Conservation (phyloP, 1,284 basidiomycete species). For the Phellinidium pouzarii region DNA sequence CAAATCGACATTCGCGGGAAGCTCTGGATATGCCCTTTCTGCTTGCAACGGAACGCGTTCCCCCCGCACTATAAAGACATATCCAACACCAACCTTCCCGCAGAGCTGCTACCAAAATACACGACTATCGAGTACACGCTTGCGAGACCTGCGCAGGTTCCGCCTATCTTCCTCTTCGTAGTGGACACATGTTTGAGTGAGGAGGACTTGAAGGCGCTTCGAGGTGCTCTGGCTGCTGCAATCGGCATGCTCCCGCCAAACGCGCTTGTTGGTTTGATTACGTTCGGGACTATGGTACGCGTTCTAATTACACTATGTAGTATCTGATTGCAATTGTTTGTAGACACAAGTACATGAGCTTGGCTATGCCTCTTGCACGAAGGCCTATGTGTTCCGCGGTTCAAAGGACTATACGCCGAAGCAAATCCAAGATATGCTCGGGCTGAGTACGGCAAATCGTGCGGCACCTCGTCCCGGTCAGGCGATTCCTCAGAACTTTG, state of each 20-base stretch:
- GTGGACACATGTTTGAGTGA: constrained; percentile 97
- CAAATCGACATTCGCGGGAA: constrained; percentile 98
- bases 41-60: constrained; percentile 93
- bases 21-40: constrained; percentile 99
- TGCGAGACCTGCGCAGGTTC: constrained; percentile 83
- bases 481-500: constrained; percentile 78
- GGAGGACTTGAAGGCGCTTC: constrained; percentile 91
- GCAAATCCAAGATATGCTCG: constrained; percentile 98
- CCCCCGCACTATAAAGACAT: constrained; percentile 99
- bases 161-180: constrained; percentile 95
- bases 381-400: constrained; percentile 98
- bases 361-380: constrained; percentile 93
- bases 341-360: constrained; percentile 98
- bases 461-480: constrained; percentile 82
- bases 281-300: constrained; percentile 92
- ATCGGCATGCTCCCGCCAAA: constrained; percentile 89
- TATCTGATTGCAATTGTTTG: not conserved
- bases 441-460: constrained; percentile 70
- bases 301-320: constrained; percentile 8
- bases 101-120: constrained; percentile 95
- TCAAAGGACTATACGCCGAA: constrained; percentile 98
- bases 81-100: constrained; percentile 92
- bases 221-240: constrained; percentile 90
- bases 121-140: constrained; percentile 99
- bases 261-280: constrained; percentile 93